These are phyloP conservation scores for Pseudevernia furfuracea DNA, from an alignment of 495 filamentous ascomycete genomes.

Conservation along the genomic window DNA sequence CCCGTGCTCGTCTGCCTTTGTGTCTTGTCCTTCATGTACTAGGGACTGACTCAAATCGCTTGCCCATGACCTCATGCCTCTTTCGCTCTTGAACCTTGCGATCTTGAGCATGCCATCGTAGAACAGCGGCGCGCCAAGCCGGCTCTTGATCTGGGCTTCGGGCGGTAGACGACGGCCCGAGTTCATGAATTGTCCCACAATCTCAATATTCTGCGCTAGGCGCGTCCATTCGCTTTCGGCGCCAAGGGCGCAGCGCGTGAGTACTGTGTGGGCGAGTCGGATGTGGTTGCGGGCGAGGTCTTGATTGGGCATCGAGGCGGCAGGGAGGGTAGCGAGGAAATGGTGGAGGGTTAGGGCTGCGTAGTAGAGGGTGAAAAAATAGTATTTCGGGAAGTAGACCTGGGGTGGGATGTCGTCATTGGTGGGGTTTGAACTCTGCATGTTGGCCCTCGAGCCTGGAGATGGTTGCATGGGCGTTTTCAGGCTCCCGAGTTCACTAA, in stretches of 20 bases:
- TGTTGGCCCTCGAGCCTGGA: too few species aligned
- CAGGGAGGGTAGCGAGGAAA: background rate
- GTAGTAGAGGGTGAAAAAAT: background rate
- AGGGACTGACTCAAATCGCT: background rate
- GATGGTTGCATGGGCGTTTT: background rate
- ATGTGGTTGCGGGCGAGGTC: conserved; percentile 3
- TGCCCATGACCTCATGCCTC: background rate
- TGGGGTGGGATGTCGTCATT: background rate
- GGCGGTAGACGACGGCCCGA: background rate
- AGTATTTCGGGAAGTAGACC: background rate
- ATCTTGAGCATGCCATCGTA: background rate
- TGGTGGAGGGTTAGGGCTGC: background rate
- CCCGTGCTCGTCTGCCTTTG: too few species aligned
- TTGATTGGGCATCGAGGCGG: background rate
- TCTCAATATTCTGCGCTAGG: background rate
- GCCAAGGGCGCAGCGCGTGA: background rate
- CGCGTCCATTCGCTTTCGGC: background rate
- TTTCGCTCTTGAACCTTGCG: background rate
- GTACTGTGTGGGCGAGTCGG: background rate
- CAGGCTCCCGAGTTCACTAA: background rate
- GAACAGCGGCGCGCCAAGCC: background rate
- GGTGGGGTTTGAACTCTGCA: background rate
- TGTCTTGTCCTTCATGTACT: too few species aligned
- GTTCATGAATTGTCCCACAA: background rate
- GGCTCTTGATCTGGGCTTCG: background rate